These are phyloP conservation scores for Suhomyces emberorum DNA, from an alignment of 805 yeast genomes.

Conservation along the genomic window DNA sequence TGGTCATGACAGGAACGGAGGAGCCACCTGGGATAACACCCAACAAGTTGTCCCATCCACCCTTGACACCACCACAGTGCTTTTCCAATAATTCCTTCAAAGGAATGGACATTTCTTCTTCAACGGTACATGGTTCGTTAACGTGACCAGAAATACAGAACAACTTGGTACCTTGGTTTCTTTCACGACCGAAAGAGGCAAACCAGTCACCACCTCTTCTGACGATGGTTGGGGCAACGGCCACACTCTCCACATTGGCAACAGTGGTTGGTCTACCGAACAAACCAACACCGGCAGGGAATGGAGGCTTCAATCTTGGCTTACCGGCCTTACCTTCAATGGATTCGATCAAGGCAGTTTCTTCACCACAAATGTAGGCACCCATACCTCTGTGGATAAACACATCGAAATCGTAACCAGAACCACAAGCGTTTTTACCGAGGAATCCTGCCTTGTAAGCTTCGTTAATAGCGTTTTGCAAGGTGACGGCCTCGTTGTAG, in stretches of 20 bases:
- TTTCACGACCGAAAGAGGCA: constrained; percentile 76
- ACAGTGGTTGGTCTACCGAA: constrained; percentile 91
- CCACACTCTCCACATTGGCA: constrained; percentile 86
- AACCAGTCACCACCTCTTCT: constrained; percentile 92
- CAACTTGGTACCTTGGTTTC: constrained; percentile 79
- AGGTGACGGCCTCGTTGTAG: constrained; percentile 70
- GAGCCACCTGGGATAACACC: constrained; percentile 91
- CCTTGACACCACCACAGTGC: constrained; percentile 88
- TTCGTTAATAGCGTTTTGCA: constrained; percentile 83
- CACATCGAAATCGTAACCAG: constrained; percentile 81
- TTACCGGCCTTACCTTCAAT: constrained; percentile 92
- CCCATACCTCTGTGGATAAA: constrained; percentile 92
- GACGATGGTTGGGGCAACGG: constrained; percentile 85
- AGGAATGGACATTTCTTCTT: constrained; percentile 91
- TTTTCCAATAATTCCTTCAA: constrained; percentile 76
- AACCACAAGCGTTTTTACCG: constrained; percentile 84
- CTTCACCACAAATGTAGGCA: constrained; percentile 91
- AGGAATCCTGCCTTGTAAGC: constrained; percentile 77
- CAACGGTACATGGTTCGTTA: constrained; percentile 89
- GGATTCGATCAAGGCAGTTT: constrained; percentile 84
- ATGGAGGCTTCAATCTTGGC: constrained; percentile 91
- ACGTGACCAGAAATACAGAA: constrained; percentile 89
- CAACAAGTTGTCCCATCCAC: constrained; percentile 89
- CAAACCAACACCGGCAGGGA: constrained; percentile 91
- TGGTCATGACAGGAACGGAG: constrained; percentile 79